Conservation (phyloP, 2,329 filamentous ascomycete species). For the Colletotrichum tropicale region DNA sequence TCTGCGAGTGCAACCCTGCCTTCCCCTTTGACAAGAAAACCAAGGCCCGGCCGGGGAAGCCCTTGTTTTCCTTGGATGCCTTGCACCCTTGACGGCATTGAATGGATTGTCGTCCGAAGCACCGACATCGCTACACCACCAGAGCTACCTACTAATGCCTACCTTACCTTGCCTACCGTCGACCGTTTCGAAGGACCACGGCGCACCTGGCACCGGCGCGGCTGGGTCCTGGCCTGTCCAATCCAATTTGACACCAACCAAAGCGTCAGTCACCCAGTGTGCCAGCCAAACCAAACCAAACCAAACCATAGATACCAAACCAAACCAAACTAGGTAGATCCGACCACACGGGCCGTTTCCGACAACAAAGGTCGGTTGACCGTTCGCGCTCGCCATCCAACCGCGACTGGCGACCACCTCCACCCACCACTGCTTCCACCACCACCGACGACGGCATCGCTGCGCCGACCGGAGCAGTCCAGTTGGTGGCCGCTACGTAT, state of each 20-base stretch:
- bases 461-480: neutral
- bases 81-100: neutral
- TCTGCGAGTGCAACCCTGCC: neutral
- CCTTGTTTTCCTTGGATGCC: neutral
- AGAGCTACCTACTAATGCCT: neutral
- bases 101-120: neutral
- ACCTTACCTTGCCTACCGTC: neutral
- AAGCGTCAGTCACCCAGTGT: neutral
- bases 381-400: neutral
- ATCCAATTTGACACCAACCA: neutral
- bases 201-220: neutral
- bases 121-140: neutral
- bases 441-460: neutral
- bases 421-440: neutral
- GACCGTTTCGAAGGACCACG: neutral
- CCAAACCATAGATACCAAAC: too few relatives aligned
- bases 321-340: neutral
- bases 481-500: neutral
- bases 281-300: neutral
- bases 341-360: slow-evolving; percentile 2
- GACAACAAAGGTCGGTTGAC: neutral
- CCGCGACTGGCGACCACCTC: neutral
- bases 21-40: neutral
- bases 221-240: neutral
- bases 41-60: neutral